phyloP scores from a whole-genome alignment of 306 rosid species.

The Ochetophila trinervis region DNA sequence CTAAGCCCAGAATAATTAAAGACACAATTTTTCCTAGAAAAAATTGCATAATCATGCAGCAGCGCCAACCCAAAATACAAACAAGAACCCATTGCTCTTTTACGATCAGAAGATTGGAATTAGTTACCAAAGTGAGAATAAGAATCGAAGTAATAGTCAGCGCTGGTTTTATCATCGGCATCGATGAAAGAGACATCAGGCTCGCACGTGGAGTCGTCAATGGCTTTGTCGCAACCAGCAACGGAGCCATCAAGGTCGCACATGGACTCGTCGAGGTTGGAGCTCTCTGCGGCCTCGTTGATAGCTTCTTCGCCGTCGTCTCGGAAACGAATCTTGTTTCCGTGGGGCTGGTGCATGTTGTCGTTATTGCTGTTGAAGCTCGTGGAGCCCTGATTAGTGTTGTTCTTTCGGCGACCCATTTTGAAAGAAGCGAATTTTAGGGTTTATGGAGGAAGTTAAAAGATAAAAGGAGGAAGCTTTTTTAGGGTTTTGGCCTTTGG shows the following conservation, averaged over 20 bases:
- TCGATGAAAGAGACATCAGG: constrained; percentile 29
- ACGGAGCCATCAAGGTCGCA: constrained; percentile 37
- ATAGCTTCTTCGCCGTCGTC: constrained; percentile 51
- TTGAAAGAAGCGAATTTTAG: background rate
- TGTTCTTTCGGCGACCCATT: constrained; percentile 70
- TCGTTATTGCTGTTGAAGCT: constrained; percentile 7
- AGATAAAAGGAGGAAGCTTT: background rate
- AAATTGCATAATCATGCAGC: background rate
- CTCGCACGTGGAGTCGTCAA: constrained; percentile 31
- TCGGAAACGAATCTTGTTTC: constrained; percentile 48
- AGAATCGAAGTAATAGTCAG: constrained; percentile 96
- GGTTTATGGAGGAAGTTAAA: constrained; percentile 1
- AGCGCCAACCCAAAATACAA: background rate
- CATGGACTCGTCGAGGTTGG: constrained; percentile 82
- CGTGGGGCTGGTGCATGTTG: constrained; percentile 16
- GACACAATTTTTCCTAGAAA: no score
- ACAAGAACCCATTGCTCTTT: background rate
- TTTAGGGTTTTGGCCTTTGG: background rate
- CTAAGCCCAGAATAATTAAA: background rate
- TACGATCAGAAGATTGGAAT: background rate
- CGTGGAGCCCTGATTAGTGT: constrained; percentile 22
- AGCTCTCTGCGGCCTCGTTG: constrained; percentile 53
- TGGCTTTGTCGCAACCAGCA: constrained; percentile 20
- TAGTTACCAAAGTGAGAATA: constrained; percentile 92
- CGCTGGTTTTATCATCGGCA: constrained; percentile 82